phyloP scores from a whole-genome alignment of 805 yeast species.

The Priceomyces fermenticarens region DNA sequence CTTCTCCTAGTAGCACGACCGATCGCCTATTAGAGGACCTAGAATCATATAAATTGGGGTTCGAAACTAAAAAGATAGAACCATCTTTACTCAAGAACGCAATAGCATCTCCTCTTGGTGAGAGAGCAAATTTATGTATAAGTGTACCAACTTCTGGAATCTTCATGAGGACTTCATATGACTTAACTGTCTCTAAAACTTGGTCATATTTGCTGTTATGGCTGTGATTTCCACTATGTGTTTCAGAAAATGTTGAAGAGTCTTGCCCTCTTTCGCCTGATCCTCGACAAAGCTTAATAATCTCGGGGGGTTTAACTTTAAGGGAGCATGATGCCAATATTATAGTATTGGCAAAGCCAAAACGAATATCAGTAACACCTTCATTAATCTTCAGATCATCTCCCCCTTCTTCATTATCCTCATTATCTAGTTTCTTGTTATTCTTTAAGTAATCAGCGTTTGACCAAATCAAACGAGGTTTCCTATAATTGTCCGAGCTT shows the following conservation, averaged over 20 bases:
- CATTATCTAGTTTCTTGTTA: slow-evolving; percentile 13
- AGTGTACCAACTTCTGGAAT: slow-evolving; percentile 79
- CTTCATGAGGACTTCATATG: slow-evolving; percentile 41
- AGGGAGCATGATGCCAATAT: slow-evolving; percentile 38
- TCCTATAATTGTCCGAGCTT: slow-evolving; percentile 34
- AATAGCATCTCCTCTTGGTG: slow-evolving; percentile 84
- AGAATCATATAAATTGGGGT: slow-evolving; percentile 42
- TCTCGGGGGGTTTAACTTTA: slow-evolving; percentile 28
- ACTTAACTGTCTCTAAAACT: slow-evolving; percentile 42
- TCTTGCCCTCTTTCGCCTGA: slow-evolving; percentile 41
- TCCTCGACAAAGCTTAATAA: slow-evolving; percentile 39
- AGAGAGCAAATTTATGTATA: slow-evolving; percentile 69
- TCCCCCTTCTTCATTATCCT: slow-evolving; percentile 13
- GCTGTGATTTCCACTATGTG: slow-evolving; percentile 20
- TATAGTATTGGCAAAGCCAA: slow-evolving; percentile 42
- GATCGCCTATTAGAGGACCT: slow-evolving; percentile 36
- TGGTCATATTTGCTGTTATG: slow-evolving; percentile 16
- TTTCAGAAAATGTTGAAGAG: slow-evolving; percentile 8
- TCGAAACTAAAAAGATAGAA: slow-evolving; percentile 61
- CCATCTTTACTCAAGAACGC: slow-evolving; percentile 83
- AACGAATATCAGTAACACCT: slow-evolving; percentile 79
- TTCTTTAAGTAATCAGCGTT: slow-evolving; percentile 19
- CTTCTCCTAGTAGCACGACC: slow-evolving; percentile 71
- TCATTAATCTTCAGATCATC: slow-evolving; percentile 55
- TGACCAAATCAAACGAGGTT: slow-evolving; percentile 40